Percentiles rank a stretch among this genome's conserved stretches.
phyloP scores from a whole-genome alignment of 805 yeast genomes.

The Candida tallmaniae region DNA sequence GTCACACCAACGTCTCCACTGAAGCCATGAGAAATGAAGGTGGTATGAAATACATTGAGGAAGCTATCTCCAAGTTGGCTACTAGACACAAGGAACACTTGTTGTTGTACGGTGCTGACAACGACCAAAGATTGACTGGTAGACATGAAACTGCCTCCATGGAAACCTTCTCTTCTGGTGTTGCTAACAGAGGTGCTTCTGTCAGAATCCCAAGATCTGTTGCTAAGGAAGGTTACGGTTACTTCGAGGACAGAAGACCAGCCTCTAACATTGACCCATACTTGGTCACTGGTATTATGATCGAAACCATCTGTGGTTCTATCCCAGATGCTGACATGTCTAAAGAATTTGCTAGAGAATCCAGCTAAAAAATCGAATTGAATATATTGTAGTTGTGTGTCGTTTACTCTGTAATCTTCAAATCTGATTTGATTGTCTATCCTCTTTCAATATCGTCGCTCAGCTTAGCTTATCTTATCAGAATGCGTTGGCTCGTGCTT shows the following conservation, averaged over 20 bases:
- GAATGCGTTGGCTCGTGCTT: too few relatives aligned
- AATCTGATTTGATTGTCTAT: too few relatives aligned
- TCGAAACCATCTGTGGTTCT: constrained; percentile 93
- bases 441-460: too few relatives aligned
- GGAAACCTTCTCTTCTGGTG: constrained; percentile 90
- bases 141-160: constrained; percentile 97
- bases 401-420: too few relatives aligned
- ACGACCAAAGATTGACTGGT: constrained; percentile 94
- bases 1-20: constrained; percentile 98
- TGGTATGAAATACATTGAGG: constrained; percentile 93
- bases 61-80: constrained; percentile 87
- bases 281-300: constrained; percentile 96
- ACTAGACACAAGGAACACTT: constrained; percentile 97
- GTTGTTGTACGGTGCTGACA: constrained; percentile 91
- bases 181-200: constrained; percentile 99
- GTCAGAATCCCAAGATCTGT: constrained; percentile 98
- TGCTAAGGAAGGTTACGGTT: constrained; percentile 96
- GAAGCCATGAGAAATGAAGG: constrained; percentile 87
- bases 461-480: too few relatives aligned
- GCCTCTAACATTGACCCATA: constrained; percentile 99
- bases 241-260: constrained; percentile 99
- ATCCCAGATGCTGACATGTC: constrained; percentile 94
- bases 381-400: too few relatives aligned
- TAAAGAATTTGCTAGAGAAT: constrained; percentile 81
- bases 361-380: constrained; percentile 16